These are phyloP conservation scores for Plasmodium berghei DNA, from an alignment of 169 alveolate species.

Conservation along the genomic window DNA sequence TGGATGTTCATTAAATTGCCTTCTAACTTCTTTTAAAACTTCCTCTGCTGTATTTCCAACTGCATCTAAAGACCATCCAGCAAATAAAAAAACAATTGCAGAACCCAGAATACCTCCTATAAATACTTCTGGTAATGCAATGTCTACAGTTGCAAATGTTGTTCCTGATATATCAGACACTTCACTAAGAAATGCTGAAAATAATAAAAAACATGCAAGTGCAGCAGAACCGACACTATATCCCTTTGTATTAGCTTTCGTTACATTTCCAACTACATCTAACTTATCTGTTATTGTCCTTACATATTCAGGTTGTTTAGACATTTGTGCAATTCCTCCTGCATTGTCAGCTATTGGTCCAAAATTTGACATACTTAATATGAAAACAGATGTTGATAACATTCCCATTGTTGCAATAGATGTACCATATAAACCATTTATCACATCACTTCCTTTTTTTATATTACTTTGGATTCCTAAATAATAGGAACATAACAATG, in stretches of 20 bases:
- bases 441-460: slow-evolving; percentile 25
- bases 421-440: slow-evolving; percentile 89
- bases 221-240: slow-evolving; percentile 92
- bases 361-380: slow-evolving; percentile 86
- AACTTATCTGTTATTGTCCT: slow-evolving; percentile 89
- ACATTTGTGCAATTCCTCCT: slow-evolving; percentile 91
- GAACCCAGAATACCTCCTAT: slow-evolving; percentile 89
- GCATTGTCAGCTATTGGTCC: slow-evolving; percentile 94
- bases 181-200: slow-evolving; percentile 89
- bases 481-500: slow-evolving; percentile 80
- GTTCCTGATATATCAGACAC: slow-evolving; percentile 58
- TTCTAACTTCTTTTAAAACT: slow-evolving; percentile 89
- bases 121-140: slow-evolving; percentile 85
- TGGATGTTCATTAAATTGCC: slow-evolving; percentile 85
- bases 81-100: slow-evolving; percentile 89
- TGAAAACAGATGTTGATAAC: slow-evolving; percentile 87
- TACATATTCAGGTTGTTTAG: slow-evolving; percentile 84
- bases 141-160: slow-evolving; percentile 73
- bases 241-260: slow-evolving; percentile 92
- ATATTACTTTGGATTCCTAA: slow-evolving; percentile 74
- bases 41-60: slow-evolving; percentile 90
- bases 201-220: slow-evolving; percentile 89
- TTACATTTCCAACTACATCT: slow-evolving; percentile 92
- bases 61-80: slow-evolving; percentile 88
- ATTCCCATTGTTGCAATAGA: slow-evolving; percentile 92